Conservation (phyloP, 139 green algal genomes). For the Nannochloris sp. region DNA sequence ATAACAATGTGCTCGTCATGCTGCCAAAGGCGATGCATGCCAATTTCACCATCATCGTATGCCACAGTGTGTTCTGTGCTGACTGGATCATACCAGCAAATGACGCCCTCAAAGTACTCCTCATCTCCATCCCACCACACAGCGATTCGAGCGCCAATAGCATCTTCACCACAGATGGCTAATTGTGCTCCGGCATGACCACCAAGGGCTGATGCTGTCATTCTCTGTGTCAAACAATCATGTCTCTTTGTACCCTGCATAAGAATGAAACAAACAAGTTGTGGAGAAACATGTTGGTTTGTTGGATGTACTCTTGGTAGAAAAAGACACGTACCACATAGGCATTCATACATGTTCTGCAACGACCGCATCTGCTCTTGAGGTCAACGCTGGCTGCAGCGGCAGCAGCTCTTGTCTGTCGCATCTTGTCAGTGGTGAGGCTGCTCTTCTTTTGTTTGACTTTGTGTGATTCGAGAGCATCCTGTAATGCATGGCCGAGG, state of each 20-base stretch:
- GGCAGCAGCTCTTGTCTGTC: constrained; percentile 30
- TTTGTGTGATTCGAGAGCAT: constrained; percentile 19
- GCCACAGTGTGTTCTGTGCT: constrained; percentile 60
- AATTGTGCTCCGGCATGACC: constrained; percentile 46
- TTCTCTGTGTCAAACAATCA: constrained; percentile 59
- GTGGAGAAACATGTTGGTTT: too few species aligned
- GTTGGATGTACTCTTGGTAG: neutral
- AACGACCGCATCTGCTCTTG: constrained; percentile 38
- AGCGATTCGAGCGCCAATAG: constrained; percentile 52
- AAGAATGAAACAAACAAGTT: too few species aligned
- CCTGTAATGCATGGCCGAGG: constrained; percentile 23
- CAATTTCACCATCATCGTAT: constrained; percentile 69
- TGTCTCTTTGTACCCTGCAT: constrained; percentile 26
- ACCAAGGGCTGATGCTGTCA: constrained; percentile 52
- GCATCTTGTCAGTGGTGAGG: constrained; percentile 22
- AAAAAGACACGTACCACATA: neutral
- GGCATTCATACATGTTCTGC: constrained; percentile 42
- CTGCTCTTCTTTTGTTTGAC: constrained; percentile 16
- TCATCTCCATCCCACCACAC: constrained; percentile 55
- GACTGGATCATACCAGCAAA: constrained; percentile 33
- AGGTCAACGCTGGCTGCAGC: constrained; percentile 32
- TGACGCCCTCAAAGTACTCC: constrained; percentile 26
- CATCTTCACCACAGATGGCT: constrained; percentile 43
- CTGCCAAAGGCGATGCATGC: constrained; percentile 36
- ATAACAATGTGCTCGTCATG: constrained; percentile 34